phyloP scores from a whole-genome alignment of 169 alveolate genomes.

The Ichthyophthirius multifiliis region DNA sequence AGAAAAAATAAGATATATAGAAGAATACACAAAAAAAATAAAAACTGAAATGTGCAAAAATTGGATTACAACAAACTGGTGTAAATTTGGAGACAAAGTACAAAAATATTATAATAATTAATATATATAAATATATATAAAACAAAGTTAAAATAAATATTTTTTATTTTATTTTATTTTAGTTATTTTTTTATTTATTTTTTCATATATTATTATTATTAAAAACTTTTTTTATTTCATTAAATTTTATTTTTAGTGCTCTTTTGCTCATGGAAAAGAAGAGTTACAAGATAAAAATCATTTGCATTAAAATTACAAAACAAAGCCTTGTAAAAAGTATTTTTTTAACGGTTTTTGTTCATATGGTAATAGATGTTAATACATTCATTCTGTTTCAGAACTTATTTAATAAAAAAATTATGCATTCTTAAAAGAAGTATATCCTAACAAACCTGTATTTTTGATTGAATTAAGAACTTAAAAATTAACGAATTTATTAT shows the following conservation, averaged over 20 bases:
- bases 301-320: constrained; percentile 72
- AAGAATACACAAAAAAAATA: constrained; percentile 40
- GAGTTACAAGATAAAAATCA: constrained; percentile 64
- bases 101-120: no score
- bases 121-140: no score
- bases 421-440: neutral
- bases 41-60: constrained; percentile 83
- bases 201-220: no score
- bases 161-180: no score
- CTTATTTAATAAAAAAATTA: neutral
- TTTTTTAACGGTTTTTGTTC: constrained; percentile 66
- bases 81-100: constrained; percentile 73
- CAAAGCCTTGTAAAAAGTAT: constrained; percentile 78
- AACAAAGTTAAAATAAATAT: no score
- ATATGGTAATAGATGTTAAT: constrained; percentile 79
- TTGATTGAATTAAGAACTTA: no score
- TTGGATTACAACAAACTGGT: constrained; percentile 63
- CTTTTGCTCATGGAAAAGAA: constrained; percentile 77
- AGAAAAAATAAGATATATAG: constrained; percentile 24
- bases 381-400: constrained; percentile 43
- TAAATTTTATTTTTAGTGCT: no score
- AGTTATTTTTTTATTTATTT: no score
- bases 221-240: no score
- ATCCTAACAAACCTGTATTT: no score
- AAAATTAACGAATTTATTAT: no score